Evolutionary conservation across 768 basidiomycete genomes (phyloP).

Genomic region (Boletales sp.): DNA sequence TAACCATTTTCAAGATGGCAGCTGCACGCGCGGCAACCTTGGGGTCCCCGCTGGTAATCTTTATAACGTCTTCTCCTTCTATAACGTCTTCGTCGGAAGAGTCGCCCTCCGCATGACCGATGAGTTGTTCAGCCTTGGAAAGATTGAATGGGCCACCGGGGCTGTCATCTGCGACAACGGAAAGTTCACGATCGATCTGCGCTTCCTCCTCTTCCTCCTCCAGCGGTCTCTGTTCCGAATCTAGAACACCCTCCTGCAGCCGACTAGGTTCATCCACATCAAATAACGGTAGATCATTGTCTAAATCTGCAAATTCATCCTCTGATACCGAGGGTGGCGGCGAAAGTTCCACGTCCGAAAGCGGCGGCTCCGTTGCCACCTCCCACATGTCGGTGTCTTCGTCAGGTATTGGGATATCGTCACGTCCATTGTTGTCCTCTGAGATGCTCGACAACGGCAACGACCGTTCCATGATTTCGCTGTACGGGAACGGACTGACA

Average conservation of each 20-base stretch:
- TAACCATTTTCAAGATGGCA: conserved; percentile 86
- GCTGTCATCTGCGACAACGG: conserved; percentile 25
- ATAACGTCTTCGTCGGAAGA: conserved; percentile 28
- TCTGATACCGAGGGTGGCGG: conserved; percentile 4
- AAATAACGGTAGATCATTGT: conserved; percentile 15
- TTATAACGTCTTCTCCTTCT: conserved; percentile 54
- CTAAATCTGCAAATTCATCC: conserved; percentile 19
- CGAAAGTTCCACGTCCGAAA: conserved; percentile 13
- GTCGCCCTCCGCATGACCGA: conserved; percentile 9
- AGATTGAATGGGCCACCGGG: neutral
- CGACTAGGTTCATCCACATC: conserved; percentile 15
- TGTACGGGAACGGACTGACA: conserved; percentile 60
- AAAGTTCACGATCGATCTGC: conserved; percentile 35
- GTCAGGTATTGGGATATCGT: neutral
- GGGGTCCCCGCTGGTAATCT: conserved; percentile 83
- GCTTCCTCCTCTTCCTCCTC: conserved; percentile 31
- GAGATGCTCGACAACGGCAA: conserved; percentile 10
- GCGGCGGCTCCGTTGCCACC: conserved; percentile 18
- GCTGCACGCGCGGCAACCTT: conserved; percentile 88
- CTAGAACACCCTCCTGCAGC: neutral
- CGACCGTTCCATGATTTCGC: conserved; percentile 30
- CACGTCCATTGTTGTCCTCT: conserved; percentile 5
- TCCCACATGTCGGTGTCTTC: conserved; percentile 17
- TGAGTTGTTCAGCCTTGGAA: neutral
- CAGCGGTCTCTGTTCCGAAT: conserved; percentile 12